phyloP scores from a whole-genome alignment of 352 stramenopile genomes.

The Phytophthora capsici region DNA sequence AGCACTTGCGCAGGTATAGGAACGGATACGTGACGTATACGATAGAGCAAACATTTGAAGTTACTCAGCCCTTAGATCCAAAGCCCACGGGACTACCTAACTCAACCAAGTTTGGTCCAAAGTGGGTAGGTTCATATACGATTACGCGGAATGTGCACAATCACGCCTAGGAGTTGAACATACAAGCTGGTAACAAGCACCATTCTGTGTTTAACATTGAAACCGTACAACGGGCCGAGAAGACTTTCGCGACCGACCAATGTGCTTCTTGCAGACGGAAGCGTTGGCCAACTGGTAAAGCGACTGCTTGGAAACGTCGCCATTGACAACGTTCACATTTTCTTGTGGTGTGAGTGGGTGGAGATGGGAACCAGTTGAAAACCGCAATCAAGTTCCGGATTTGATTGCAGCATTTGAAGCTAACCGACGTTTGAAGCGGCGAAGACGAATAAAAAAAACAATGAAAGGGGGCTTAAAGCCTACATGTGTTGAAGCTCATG shows the following conservation, averaged over 20 bases:
- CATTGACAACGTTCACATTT: no score
- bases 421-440: no score
- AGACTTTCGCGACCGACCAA: not conserved
- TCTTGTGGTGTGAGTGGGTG: no score
- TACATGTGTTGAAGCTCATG: no score
- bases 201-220: conserved; percentile 15
- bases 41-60: not conserved
- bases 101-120: not conserved
- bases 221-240: not conserved
- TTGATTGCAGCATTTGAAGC: no score
- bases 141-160: not conserved
- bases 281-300: no score
- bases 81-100: conserved; percentile 5
- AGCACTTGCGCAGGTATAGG: no score
- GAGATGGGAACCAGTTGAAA: no score
- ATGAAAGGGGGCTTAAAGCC: no score
- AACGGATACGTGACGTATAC: conserved; percentile 11
- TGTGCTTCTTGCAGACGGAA: not conserved
- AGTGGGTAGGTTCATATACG: not conserved
- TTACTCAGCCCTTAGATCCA: conserved; percentile 1
- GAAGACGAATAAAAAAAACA: no score
- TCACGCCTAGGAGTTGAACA: not conserved
- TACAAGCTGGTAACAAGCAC: not conserved
- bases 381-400: no score
- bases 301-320: no score